phyloP scores from a whole-genome alignment of 441 rosid species.

The Monsonia emarginata region DNA sequence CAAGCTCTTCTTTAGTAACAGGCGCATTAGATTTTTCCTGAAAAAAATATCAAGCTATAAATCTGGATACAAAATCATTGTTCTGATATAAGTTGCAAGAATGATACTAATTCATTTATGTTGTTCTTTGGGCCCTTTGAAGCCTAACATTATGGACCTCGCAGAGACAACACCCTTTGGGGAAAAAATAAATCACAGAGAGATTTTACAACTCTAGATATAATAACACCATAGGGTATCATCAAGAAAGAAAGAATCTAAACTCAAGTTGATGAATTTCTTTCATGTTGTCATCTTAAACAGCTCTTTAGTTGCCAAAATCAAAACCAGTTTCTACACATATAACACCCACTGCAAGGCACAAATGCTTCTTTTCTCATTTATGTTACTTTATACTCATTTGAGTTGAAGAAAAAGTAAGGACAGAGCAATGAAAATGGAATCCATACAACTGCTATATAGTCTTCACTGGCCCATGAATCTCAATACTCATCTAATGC shows the following conservation, averaged over 20 bases:
- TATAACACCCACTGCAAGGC: not conserved
- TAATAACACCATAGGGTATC: not conserved
- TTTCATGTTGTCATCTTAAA: not conserved
- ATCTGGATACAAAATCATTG: not conserved
- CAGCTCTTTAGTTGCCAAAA: not conserved
- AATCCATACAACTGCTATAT: not conserved
- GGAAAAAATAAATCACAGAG: too few relatives aligned
- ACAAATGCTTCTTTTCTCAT: not conserved
- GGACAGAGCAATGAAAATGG: not conserved
- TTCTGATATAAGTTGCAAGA: not conserved
- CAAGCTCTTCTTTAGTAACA: slow-evolving; percentile 82
- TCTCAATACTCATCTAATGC: not conserved
- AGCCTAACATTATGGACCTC: not conserved
- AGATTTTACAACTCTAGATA: too few relatives aligned
- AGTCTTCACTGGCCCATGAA: not conserved
- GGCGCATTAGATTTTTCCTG: slow-evolving; percentile 54
- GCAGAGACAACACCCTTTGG: too few relatives aligned
- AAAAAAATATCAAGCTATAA: slow-evolving; percentile 1
- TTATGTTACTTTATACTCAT: not conserved
- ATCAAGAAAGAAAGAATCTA: not conserved
- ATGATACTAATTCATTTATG: not conserved
- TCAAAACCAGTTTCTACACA: not conserved
- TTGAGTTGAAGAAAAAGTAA: not conserved
- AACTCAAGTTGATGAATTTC: not conserved
- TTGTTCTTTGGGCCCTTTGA: not conserved